Evolutionary conservation across 345 rosid species (phyloP).

Genomic region (Gossypium anomalum): DNA sequence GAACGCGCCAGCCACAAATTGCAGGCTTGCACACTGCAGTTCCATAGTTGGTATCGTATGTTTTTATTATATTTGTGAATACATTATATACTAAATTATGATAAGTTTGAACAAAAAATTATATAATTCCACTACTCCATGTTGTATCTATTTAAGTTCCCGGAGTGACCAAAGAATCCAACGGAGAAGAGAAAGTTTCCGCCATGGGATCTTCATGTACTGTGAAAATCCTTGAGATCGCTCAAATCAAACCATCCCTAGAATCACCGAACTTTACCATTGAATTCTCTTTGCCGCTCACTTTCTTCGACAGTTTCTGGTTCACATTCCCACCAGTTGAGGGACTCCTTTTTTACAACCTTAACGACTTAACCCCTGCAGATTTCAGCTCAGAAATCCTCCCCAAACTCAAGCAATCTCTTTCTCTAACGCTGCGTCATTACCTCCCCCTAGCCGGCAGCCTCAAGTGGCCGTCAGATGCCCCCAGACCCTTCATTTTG

Average conservation of each 20-base stretch:
- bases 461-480: conserved; percentile 14
- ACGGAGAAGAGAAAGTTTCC: neutral
- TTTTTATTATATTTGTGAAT: too few species aligned
- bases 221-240: conserved; percentile 21
- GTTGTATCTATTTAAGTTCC: too few species aligned
- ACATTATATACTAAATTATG: too few species aligned
- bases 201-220: conserved; percentile 4
- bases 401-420: conserved; percentile 30
- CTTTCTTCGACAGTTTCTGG: conserved; percentile 30
- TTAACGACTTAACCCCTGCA: conserved; percentile 11
- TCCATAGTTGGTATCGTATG: too few species aligned
- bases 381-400: conserved; percentile 20
- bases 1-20: too few species aligned
- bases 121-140: too few species aligned
- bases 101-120: too few species aligned
- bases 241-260: conserved; percentile 15
- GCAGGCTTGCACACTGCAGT: too few species aligned
- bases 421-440: conserved; percentile 23
- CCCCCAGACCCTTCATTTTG: conserved; percentile 16
- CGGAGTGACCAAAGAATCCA: too few species aligned
- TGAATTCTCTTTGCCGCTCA: conserved; percentile 7
- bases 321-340: conserved; percentile 21
- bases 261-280: neutral
- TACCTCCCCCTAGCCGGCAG: conserved; percentile 31
- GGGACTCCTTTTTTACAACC: conserved; percentile 34